Base-by-base conservation (phyloP, 176 grass and related monocot genomes). In the Urochloa ruziziensis region DNA sequence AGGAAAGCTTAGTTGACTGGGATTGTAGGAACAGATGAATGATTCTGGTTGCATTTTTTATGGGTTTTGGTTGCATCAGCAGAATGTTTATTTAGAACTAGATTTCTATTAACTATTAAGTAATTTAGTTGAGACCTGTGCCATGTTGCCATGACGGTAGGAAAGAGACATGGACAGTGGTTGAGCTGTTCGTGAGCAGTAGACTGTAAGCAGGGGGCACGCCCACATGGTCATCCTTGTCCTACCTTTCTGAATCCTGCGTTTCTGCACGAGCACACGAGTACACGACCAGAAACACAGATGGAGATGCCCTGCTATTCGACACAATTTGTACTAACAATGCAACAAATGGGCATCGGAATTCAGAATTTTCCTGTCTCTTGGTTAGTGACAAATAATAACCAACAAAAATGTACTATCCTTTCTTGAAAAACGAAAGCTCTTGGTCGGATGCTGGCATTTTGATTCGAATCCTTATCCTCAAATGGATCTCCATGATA, bases 151-250 rank as follows among this genome's bases (percentile, higher is more conserved):
- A 69, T 29, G 24, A 68, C 29, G 19, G 47, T 13, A 28, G 75
- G 63, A 62, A 33, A 63, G 34, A 24, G 82, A 68, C 60, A 75
- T 62, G 52, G 63, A 70, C 82, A 69, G 70, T 33, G 6, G 43
- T 69, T 44, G 77, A 60, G 62, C 61, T 85, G 82, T 39, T 40
- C 16, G 64, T 62, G 10, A 54, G 70, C 74, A 56, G 72, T 54
- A 30, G 29, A 57, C 35, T 23, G 72, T 43, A 7, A 7, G 40
- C 23, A 29, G 24, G 76, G 73, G 24, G 67, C 34, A 54, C 46
- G 23, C 62, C 43, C 88, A 72, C 78, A 72, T 82, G 78, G 57
- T 23, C 36, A 34, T 19, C 46, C 17, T 64, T 89, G 77, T 70
- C 71, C 64, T 77, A 12, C 12, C 35, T 2, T 25, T 32, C 73